Evolutionary conservation across 345 rosid species (phyloP).

Genomic region (Lagerstroemia speciosa): DNA sequence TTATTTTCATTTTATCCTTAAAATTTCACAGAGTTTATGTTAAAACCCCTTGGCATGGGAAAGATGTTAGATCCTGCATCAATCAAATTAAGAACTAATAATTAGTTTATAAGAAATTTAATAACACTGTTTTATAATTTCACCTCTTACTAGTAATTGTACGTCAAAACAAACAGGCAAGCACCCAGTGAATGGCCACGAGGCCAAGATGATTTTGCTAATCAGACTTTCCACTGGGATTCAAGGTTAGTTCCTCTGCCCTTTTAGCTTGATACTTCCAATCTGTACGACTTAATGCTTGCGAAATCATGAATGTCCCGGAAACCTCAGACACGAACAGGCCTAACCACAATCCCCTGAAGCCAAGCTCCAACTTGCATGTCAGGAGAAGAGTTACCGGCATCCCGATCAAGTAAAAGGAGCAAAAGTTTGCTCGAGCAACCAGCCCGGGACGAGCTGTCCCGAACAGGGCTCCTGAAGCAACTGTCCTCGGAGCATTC

Average conservation of each 20-base stretch:
- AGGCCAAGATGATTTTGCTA: neutral
- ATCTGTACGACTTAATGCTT: conserved; percentile 52
- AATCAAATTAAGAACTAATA: no score
- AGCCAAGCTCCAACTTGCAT: conserved; percentile 51
- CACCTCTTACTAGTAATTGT: no score
- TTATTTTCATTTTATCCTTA: no score
- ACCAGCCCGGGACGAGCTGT: conserved; percentile 78
- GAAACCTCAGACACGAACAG: conserved; percentile 59
- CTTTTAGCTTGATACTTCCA: conserved; percentile 78
- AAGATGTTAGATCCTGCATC: no score
- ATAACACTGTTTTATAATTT: no score
- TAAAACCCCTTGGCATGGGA: no score
- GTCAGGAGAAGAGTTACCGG: conserved; percentile 53
- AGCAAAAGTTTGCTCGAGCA: conserved; percentile 59
- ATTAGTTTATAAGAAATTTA: no score
- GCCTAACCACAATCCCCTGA: conserved; percentile 69
- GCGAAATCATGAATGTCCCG: conserved; percentile 57
- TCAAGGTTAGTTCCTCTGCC: conserved; percentile 57
- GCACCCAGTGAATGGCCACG: neutral
- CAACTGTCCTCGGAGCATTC: conserved; percentile 79
- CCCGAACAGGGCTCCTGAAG: conserved; percentile 71
- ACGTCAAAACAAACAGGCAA: neutral
- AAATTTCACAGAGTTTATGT: no score
- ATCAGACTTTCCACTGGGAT: conserved; percentile 20
- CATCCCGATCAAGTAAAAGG: conserved; percentile 69